These are phyloP conservation scores for Lachancea fermentati DNA, from an alignment of 805 yeast species.

Conservation along the genomic window DNA sequence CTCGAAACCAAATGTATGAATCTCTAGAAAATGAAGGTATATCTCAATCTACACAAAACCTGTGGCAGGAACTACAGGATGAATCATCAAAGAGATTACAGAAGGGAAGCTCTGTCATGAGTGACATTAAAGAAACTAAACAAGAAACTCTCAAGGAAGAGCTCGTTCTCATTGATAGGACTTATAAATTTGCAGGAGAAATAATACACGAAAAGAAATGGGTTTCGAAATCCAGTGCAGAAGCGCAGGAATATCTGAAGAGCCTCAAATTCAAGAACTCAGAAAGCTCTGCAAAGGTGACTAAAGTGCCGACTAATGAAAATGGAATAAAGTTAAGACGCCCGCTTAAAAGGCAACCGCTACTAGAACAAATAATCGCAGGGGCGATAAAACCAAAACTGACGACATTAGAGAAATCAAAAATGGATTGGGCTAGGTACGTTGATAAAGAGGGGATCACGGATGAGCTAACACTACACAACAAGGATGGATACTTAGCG, in stretches of 20 bases:
- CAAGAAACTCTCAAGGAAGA: constrained; percentile 32
- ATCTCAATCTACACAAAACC: constrained; percentile 42
- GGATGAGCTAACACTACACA: constrained; percentile 74
- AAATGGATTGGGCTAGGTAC: constrained; percentile 91
- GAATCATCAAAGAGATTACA: constrained; percentile 26
- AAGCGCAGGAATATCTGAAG: constrained; percentile 74
- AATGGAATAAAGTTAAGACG: constrained; percentile 41
- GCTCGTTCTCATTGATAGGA: constrained; percentile 63
- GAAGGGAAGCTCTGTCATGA: constrained; percentile 20
- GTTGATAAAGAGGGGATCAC: constrained; percentile 81
- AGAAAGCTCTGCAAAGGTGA: constrained; percentile 11
- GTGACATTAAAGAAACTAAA: constrained; percentile 12
- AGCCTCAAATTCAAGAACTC: constrained; percentile 38
- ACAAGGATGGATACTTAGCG: constrained; percentile 86
- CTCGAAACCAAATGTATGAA: constrained; percentile 29
- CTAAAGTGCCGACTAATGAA: constrained; percentile 3
- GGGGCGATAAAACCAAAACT: constrained; percentile 69
- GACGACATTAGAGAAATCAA: constrained; percentile 86
- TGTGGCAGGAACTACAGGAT: constrained; percentile 51
- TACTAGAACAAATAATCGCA: constrained; percentile 69
- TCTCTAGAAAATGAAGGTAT: constrained; percentile 21
- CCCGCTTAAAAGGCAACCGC: constrained; percentile 66
- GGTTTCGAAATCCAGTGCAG: constrained; percentile 76
- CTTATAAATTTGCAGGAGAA: constrained; percentile 88
- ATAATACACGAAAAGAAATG: constrained; percentile 67